Evolutionary conservation across 768 basidiomycete genomes (phyloP), one percentile per base, ranked within the genome.

Genomic region (Leccinum uliginosum): DNA sequence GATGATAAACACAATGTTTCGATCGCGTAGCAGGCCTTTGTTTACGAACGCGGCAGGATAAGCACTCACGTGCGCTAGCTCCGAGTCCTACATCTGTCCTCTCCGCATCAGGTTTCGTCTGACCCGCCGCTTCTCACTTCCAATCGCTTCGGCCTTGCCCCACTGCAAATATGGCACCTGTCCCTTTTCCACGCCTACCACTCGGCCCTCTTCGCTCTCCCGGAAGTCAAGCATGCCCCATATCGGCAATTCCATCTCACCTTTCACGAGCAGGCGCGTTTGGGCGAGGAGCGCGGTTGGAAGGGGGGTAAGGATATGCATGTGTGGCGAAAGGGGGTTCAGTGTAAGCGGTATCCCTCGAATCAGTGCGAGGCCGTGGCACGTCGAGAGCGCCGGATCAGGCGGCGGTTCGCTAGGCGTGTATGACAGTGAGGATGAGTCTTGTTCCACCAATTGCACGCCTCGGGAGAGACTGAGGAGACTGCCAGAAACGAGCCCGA

Each of bases 81-180:
- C 45, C 23, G 23, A 46, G 17, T 27, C 47, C 47, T 48, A 88
- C 79, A 82, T 80, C 71, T 93, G 91, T 7, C 83, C 86, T 61
- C 82, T 83, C 24, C 93, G 77, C 91, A 93, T 92, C 68, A 97
- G 70, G 73, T 96, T 96, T 67, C 93, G 79, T 69, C 94, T 79
- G 46, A 91, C 84, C 44, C 85, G 76, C 69, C 86, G 78, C 64
- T 78, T 82, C 60, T 88, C 90, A 10, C 79, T 84, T 3, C 93
- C 94, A 10, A 86, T 70, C 2, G 87, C 90, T 46, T 81, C 84
- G 0, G 78, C 80, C 60, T 81, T 84, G 0, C 86, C 85, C 84
- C 86, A 88, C 62, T 87, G 86, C 68, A 96, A 71, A 73, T 83
- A 96, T n/a, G 94, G 86, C 19, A 84, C 78, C 4, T 74, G 83